Evolutionary conservation across 352 stramenopile species (phyloP), one percentile per base, ranked within the genome.

Genomic region (Pythium dissotocum): DNA sequence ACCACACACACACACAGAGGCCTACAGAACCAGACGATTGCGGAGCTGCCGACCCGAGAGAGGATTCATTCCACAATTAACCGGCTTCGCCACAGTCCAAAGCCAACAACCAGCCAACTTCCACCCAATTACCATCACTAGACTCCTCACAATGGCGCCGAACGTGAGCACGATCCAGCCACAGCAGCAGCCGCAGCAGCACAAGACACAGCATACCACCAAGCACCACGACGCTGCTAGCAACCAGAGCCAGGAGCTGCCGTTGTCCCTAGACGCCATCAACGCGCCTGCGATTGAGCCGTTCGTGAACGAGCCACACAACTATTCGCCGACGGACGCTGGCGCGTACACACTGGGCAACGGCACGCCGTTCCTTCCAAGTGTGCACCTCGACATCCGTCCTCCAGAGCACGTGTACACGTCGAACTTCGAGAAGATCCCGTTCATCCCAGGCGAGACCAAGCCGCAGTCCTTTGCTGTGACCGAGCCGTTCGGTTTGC

Each of bases 271-370:
- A 0, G 63, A 64, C 1, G 56, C 63, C 9, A 30, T 65, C 24
- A 42, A 57, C 38, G 40, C 52, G 2, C 46, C 63, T 1, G 35
- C 26, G 18, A 55, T 71, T 24, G 52, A 66, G 40, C 49, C 58
- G 28, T 71, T 71, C 40, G 58, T 66, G 28, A 71, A 71, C 42
- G 52, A 54, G 33, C 51, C 65, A 24, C 65, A 71, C 65, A 46
- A 62, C 21, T 71, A 49, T 24, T 21, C 51, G 21, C 65, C 65
- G 26, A 55, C 61, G 26, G 65, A 71, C 26, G 58, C 65, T 30
- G 65, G 65, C 33, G 60, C 24, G 18, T 76, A 63, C 48, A 42
- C 42, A 6, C 36, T 69, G 4, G 66, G 32, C 38, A n/a, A 67
- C 21, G 44, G 49, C 40, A 36, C 57, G 28, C 51, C 40, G 38